A percentile compares a stretch with the other conserved stretches of the same genome.
Conservation (phyloP, 2,329 filamentous ascomycete genomes). For the Trichoderma gracile region DNA sequence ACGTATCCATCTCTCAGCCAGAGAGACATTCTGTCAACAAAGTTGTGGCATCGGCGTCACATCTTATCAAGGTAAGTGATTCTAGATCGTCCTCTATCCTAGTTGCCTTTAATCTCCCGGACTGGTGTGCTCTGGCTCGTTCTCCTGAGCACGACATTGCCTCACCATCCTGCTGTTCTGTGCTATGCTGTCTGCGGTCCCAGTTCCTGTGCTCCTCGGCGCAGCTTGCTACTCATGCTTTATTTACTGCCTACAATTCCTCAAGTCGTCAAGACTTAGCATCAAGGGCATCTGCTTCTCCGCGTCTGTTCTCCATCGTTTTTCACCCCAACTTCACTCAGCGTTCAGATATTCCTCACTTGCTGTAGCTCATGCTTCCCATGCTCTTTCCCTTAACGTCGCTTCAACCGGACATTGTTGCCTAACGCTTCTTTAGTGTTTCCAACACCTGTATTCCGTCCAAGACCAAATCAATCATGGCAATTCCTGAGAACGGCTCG, state of each 20-base stretch:
- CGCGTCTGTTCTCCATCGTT: neutral
- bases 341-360: neutral
- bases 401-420: no score
- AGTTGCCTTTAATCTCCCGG: neutral
- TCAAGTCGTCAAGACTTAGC: neutral
- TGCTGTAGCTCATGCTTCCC: neutral
- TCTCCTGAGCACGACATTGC: no score
- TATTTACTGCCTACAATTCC: neutral
- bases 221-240: neutral
- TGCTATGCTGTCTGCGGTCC: neutral
- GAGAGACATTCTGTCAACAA: neutral
- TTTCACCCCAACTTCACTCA: slow-evolving; percentile 10
- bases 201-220: neutral
- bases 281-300: neutral
- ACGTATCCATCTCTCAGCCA: neutral
- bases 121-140: neutral
- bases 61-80: neutral
- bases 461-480: neutral
- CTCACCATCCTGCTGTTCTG: neutral
- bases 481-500: slow-evolving; percentile 26
- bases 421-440: neutral
- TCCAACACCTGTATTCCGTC: neutral
- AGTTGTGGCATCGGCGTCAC: neutral
- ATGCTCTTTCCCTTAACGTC: no score
- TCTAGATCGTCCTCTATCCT: neutral